Evolutionary conservation across 441 rosid genomes (phyloP).

Genomic region (Manihot esculenta): DNA sequence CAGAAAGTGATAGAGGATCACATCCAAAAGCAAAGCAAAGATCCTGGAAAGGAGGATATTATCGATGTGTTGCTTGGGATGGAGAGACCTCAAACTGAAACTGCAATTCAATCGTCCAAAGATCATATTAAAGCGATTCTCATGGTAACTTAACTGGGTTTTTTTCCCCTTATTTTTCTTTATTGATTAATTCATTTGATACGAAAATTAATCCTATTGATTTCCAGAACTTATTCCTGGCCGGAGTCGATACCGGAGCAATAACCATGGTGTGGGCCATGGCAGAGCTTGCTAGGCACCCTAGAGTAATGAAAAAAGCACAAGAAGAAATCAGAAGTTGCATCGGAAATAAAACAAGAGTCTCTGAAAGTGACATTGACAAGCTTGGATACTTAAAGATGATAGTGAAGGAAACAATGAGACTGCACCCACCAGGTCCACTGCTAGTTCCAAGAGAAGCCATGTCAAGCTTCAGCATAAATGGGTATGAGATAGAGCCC

Average conservation of each 20-base stretch:
- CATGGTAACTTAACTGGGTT: not conserved
- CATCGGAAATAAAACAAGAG: not conserved
- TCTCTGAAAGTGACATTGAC: not conserved
- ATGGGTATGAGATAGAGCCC: not conserved
- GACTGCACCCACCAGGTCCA: constrained; percentile 8
- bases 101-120: not conserved
- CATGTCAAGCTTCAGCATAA: not conserved
- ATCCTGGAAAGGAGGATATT: not conserved
- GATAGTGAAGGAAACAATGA: constrained; percentile 5
- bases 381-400: not conserved
- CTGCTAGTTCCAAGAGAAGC: constrained; percentile 3
- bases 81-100: not conserved
- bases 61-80: constrained; percentile 2
- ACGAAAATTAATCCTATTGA: not conserved
- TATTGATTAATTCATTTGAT: not conserved
- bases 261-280: constrained; percentile 8
- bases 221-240: constrained; percentile 1
- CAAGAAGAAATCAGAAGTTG: constrained; percentile 7
- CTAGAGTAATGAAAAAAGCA: not conserved
- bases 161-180: not conserved
- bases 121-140: constrained; percentile 9
- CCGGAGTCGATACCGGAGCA: not conserved
- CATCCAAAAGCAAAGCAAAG: not conserved
- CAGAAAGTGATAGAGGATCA: constrained; percentile 1
- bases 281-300: constrained; percentile 6